Percentiles rank a stretch among this genome's conserved stretches.
Conservation (phyloP, 345 rosid species). For the Isatis tinctoria region DNA sequence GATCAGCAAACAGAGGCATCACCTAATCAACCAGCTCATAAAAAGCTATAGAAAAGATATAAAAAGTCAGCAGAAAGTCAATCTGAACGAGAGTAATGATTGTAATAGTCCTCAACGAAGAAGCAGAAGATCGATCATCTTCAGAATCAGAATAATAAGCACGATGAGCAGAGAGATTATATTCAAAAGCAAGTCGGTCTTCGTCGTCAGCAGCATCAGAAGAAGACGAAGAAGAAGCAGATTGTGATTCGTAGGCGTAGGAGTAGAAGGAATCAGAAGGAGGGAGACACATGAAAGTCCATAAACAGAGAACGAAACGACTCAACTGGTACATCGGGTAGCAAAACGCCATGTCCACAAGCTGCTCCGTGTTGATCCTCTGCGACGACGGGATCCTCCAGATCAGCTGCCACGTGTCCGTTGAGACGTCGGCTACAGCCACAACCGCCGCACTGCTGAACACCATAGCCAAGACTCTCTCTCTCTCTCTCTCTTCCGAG, state of each 20-base stretch:
- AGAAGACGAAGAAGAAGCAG: slow-evolving; percentile 27
- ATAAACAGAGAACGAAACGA: slow-evolving; percentile 57
- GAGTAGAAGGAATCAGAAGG: slow-evolving; percentile 50
- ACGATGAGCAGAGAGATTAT: slow-evolving; percentile 2
- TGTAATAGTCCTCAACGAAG: slow-evolving; percentile 37
- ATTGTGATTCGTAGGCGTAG: slow-evolving; percentile 31
- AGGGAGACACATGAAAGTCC: slow-evolving; percentile 77
- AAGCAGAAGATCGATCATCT: slow-evolving; percentile 23
- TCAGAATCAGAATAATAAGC: slow-evolving; percentile 19
- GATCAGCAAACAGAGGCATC: background rate
- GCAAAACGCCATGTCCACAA: slow-evolving; percentile 58
- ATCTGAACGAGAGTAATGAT: slow-evolving; percentile 42
- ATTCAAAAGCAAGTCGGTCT: slow-evolving; percentile 21
- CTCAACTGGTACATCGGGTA: slow-evolving; percentile 48
- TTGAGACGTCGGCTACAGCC: slow-evolving; percentile 51
- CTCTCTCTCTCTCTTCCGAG: background rate
- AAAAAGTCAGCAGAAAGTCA: slow-evolving; percentile 25
- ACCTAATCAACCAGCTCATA: background rate
- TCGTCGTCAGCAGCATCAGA: slow-evolving; percentile 28
- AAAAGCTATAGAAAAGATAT: background rate
- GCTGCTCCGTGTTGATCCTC: slow-evolving; percentile 53
- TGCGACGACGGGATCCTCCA: slow-evolving; percentile 43
- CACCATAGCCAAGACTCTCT: slow-evolving; percentile 44
- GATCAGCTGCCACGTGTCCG: slow-evolving; percentile 49
- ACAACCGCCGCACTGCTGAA: slow-evolving; percentile 43